These are phyloP conservation scores for Colletotrichum neosansevieriae DNA, from an alignment of 2,329 filamentous ascomycete genomes.

Conservation along the genomic window DNA sequence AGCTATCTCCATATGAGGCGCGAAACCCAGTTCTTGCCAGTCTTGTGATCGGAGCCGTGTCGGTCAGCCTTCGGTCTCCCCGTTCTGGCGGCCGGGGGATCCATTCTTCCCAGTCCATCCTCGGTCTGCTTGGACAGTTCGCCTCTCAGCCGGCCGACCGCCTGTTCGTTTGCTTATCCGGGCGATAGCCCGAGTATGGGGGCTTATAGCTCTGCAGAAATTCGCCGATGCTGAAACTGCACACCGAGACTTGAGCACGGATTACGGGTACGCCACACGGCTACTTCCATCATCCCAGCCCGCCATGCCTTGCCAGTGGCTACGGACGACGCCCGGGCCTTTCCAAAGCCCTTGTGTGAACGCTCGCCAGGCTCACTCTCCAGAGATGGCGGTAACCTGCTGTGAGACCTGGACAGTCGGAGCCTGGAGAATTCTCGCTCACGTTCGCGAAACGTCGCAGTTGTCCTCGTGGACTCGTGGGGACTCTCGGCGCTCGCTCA, in stretches of 20 bases:
- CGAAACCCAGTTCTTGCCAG: conserved; percentile 18
- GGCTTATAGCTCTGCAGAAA: conserved; percentile 24
- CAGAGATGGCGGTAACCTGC: too few species aligned
- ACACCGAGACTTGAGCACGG: conserved; percentile 31
- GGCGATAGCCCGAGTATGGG: conserved; percentile 12
- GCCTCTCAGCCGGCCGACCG: conserved; percentile 19
- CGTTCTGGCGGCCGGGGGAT: conserved; percentile 26
- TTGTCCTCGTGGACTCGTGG: conserved; percentile 39
- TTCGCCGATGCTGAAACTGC: conserved; percentile 28
- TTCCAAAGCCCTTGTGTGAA: conserved; percentile 14
- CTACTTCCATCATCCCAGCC: conserved; percentile 35
- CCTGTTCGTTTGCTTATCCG: conserved; percentile 20
- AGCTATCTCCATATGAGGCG: conserved; percentile 20
- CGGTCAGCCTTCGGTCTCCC: conserved; percentile 36
- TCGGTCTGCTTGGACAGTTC: conserved; percentile 31
- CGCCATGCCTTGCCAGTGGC: conserved; percentile 21
- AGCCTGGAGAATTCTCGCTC: conserved; percentile 22
- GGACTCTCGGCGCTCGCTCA: conserved; percentile 38
- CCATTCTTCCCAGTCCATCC: conserved; percentile 10
- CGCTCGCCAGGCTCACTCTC: conserved; percentile 1
- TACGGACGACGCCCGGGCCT: conserved; percentile 36
- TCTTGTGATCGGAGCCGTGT: conserved; percentile 36
- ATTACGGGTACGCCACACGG: conserved; percentile 28
- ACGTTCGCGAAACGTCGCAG: conserved; percentile 23
- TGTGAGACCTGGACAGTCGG: too few species aligned